A percentile compares a stretch with the other conserved stretches of the same genome.
phyloP scores from a whole-genome alignment of 306 rosid genomes.

The Geum urbanum region DNA sequence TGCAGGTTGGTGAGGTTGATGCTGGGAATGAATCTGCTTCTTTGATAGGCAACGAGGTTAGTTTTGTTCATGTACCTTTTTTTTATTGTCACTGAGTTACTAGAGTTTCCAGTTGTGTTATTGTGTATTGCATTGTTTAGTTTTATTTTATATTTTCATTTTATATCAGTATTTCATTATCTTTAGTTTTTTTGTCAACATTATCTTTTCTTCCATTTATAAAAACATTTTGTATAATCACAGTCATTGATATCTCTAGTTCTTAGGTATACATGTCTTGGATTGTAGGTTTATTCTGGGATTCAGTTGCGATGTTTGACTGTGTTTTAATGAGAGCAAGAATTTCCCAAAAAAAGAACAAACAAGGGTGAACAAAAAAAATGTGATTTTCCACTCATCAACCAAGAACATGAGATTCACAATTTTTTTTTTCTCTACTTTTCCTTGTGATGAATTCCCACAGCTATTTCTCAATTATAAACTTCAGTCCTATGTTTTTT shows the following conservation, averaged over 20 bases:
- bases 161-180: background rate
- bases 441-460: background rate
- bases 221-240: background rate
- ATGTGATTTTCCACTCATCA: background rate
- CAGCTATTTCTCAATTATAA: background rate
- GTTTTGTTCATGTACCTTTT: constrained; percentile 17
- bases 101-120: background rate
- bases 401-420: background rate
- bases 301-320: background rate
- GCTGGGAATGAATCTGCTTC: constrained; percentile 32
- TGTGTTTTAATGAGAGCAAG: background rate
- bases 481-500: background rate
- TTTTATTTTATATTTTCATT: background rate
- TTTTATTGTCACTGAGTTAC: background rate
- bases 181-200: too few relatives aligned
- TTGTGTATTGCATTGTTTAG: background rate
- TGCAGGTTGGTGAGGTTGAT: constrained; percentile 44
- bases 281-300: background rate
- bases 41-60: constrained; percentile 49
- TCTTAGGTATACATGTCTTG: background rate
- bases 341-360: background rate
- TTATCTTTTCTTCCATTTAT: background rate
- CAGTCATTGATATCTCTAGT: background rate
- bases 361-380: background rate
- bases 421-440: background rate